Evolutionary conservation across 495 filamentous ascomycete genomes (phyloP), one percentile per base, ranked within the genome.

Genomic region (Hypomontagnella submonticulosa): DNA sequence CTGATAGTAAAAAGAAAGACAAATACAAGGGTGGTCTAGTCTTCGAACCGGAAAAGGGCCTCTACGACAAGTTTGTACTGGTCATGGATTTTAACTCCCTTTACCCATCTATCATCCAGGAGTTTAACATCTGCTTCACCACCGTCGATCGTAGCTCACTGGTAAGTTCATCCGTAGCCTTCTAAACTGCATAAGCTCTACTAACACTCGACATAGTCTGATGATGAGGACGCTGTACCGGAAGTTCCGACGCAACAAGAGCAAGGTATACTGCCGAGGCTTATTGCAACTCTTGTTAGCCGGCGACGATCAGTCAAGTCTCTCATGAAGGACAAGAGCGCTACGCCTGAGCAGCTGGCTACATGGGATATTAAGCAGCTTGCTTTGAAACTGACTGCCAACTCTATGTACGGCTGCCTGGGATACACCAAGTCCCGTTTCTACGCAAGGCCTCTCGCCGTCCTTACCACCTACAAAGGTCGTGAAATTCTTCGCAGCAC

Each of bases 11-110:
- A 79, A 99, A 97, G 84, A 99, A 97, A 74, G 95, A 99, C 75
- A 99, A 98, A 75, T 99, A 89, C 79, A 97, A 99, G 78, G 95
- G 95, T 71, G 95, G 95, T 81, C 84, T 99, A 40, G 95, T 99
- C 59, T 99, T 99, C 69, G 95, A 99, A 72, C 95, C 95, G 11
- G 94, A 98, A 75, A 97, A 91, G 74, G 95, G 96, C 7, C 83
- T 99, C 19, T 98, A 98, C 71, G 96, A 99, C 81, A 93, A 91
- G 76, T 96, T 94, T 70, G 88, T 99, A 27, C 85, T 99, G 16
- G 95, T 99, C 73, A 99, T 99, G 95, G 95, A 99, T 80, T 99
- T 98, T 81, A 99, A 99, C 85, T 97, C 92, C 76, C 81, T 99
- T 68, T 99, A 99, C 71, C 95, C 95, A 11, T 97, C 93, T 76